These are phyloP conservation scores for Pseudozyma flocculosa DNA, from an alignment of 1,284 basidiomycete species.

Conservation along the genomic window DNA sequence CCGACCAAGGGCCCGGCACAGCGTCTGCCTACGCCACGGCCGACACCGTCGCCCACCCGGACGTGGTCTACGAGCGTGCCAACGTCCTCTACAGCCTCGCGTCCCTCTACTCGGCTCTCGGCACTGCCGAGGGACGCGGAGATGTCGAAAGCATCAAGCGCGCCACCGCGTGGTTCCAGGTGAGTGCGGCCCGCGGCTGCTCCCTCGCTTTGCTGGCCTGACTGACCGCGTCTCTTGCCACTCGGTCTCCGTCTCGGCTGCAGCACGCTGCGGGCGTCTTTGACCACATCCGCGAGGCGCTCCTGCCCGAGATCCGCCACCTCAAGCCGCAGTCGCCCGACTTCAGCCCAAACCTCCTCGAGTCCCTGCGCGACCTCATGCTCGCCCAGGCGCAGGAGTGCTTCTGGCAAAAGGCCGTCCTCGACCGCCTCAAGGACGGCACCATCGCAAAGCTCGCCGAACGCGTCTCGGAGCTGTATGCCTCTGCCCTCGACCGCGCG, in stretches of 20 bases:
- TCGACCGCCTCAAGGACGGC: slow-evolving; percentile 76
- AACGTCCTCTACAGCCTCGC: slow-evolving; percentile 42
- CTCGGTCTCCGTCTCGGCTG: no score
- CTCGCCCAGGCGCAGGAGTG: slow-evolving; percentile 96
- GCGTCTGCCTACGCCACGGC: slow-evolving; percentile 30
- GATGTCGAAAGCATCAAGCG: slow-evolving; percentile 52
- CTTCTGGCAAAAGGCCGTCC: slow-evolving; percentile 87
- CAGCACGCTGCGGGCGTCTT: slow-evolving; percentile 43
- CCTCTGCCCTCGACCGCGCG: slow-evolving; percentile 16
- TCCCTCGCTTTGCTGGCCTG: neutral
- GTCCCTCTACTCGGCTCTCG: slow-evolving; percentile 40
- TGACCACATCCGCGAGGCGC: slow-evolving; percentile 26
- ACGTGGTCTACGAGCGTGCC: slow-evolving; percentile 42
- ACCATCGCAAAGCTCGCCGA: slow-evolving; percentile 82
- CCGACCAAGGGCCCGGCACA: neutral
- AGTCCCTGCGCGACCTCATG: slow-evolving; percentile 73
- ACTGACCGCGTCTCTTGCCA: neutral
- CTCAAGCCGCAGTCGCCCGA: slow-evolving; percentile 27
- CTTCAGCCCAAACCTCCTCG: slow-evolving; percentile 65
- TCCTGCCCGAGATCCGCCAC: slow-evolving; percentile 18
- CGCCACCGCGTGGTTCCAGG: slow-evolving; percentile 47
- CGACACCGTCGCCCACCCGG: slow-evolving; percentile 37
- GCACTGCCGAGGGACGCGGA: slow-evolving; percentile 31
- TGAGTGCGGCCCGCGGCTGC: no score
- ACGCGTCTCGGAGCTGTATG: slow-evolving; percentile 62